Percentiles rank a stretch among this genome's conserved stretches.
phyloP scores from a whole-genome alignment of 345 rosid genomes.

The Trapa bicornis region DNA sequence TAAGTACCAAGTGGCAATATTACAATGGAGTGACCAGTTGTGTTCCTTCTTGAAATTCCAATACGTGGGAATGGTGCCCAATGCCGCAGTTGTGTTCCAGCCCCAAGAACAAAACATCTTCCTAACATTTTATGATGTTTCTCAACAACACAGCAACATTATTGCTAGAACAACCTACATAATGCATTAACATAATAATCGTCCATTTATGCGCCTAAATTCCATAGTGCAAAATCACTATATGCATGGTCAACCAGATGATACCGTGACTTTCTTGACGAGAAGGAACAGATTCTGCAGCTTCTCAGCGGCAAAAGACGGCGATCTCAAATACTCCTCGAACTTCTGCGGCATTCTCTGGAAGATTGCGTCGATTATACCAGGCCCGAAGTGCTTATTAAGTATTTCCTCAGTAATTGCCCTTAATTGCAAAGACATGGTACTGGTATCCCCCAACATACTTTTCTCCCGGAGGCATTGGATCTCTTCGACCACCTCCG shows the following conservation, averaged over 20 bases:
- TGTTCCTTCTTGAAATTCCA: no score
- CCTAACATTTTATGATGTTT: no score
- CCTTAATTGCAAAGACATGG: constrained; percentile 1
- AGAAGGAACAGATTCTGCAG: not conserved
- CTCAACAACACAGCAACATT: no score
- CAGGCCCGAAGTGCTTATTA: constrained; percentile 18
- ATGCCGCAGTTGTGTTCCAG: no score
- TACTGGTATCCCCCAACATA: not conserved
- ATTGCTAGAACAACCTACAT: no score
- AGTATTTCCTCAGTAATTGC: constrained; percentile 1
- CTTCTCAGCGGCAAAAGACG: not conserved
- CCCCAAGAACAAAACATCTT: no score
- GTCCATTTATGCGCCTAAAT: no score
- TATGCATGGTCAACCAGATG: not conserved
- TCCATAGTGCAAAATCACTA: no score
- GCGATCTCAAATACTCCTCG: not conserved
- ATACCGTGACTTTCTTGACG: not conserved
- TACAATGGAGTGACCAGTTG: no score
- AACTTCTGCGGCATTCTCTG: constrained; percentile 14
- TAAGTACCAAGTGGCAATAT: no score
- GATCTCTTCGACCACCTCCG: not conserved
- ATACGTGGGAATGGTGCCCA: no score
- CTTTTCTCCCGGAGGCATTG: not conserved
- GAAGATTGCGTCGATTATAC: constrained; percentile 16
- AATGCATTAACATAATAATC: no score